phyloP scores from a whole-genome alignment of 2,329 filamentous ascomycete genomes.

The Xylaria arbuscula region DNA sequence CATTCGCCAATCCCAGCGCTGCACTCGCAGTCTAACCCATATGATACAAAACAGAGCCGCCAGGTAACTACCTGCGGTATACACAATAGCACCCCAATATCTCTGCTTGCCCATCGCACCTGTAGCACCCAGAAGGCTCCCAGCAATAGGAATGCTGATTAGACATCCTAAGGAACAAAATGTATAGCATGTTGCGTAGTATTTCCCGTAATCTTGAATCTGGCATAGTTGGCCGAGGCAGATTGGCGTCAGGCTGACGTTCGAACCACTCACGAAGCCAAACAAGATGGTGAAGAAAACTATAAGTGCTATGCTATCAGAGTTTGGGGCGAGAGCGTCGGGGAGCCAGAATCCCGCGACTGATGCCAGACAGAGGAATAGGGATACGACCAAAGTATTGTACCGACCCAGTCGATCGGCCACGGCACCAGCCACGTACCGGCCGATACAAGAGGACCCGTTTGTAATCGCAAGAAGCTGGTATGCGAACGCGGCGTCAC shows the following conservation, averaged over 20 bases:
- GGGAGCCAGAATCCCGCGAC: constrained; percentile 28
- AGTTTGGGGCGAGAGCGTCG: constrained; percentile 15
- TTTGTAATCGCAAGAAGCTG: constrained; percentile 29
- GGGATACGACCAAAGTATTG: constrained; percentile 26
- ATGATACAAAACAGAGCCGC: constrained; percentile 21
- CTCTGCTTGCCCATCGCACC: constrained; percentile 14
- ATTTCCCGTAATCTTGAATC: constrained; percentile 28
- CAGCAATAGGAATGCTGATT: constrained; percentile 29
- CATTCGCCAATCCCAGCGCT: constrained; percentile 24
- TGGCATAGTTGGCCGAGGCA: constrained; percentile 26
- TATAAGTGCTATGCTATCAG: constrained; percentile 14
- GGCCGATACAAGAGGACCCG: constrained; percentile 27
- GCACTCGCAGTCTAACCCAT: constrained; percentile 25
- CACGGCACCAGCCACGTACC: constrained; percentile 22
- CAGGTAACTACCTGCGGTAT: constrained; percentile 27
- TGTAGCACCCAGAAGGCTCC: constrained; percentile 25
- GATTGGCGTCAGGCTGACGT: constrained; percentile 26
- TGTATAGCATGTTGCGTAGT: constrained; percentile 28
- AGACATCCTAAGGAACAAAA: constrained; percentile 26
- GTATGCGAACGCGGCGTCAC: constrained; percentile 19
- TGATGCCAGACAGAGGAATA: constrained; percentile 24
- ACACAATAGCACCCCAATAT: constrained; percentile 27
- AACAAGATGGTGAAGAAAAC: constrained; percentile 23
- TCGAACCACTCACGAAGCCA: constrained; percentile 26
- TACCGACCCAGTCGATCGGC: constrained; percentile 23